Conservation (phyloP, 2,329 filamentous ascomycete genomes). For the Pestalotiopsis sp. region DNA sequence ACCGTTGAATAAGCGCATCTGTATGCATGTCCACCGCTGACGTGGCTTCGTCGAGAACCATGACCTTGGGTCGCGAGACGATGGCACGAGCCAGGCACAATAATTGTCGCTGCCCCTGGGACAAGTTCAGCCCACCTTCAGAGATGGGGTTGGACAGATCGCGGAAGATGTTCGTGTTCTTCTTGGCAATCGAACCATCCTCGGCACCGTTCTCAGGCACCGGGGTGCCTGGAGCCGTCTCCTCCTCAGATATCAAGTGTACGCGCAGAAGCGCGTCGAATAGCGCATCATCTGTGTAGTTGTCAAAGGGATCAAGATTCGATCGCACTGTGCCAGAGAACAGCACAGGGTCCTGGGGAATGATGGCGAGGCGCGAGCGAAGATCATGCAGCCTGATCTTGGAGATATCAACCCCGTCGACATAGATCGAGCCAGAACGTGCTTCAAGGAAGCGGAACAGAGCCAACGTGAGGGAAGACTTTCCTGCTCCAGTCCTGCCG, state of each 20-base stretch:
- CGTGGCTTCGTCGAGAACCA: constrained; percentile 81
- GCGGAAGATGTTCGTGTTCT: constrained; percentile 68
- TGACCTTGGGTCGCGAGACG: constrained; percentile 71
- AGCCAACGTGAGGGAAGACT: constrained; percentile 74
- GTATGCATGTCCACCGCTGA: constrained; percentile 79
- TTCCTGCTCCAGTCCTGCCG: constrained; percentile 77
- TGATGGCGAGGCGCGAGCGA: constrained; percentile 76
- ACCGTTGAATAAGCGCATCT: constrained; percentile 72
- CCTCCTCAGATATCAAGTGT: constrained; percentile 58
- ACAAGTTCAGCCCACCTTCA: constrained; percentile 74
- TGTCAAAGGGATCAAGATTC: constrained; percentile 77
- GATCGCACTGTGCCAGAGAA: constrained; percentile 78
- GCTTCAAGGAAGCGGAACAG: constrained; percentile 79
- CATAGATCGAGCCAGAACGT: constrained; percentile 63
- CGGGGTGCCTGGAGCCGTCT: constrained; percentile 34
- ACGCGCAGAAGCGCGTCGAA: constrained; percentile 71
- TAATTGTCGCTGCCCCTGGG: constrained; percentile 76
- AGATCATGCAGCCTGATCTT: constrained; percentile 71
- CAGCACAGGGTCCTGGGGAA: constrained; percentile 78
- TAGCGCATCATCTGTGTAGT: constrained; percentile 70
- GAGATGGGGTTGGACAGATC: constrained; percentile 66
- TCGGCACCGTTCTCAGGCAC: constrained; percentile 32
- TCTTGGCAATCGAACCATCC: constrained; percentile 33
- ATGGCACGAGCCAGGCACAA: constrained; percentile 76
- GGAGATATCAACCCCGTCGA: constrained; percentile 77